These are phyloP conservation scores for Mentha longifolia DNA, from an alignment of 257 asterid species.

Conservation along the genomic window DNA sequence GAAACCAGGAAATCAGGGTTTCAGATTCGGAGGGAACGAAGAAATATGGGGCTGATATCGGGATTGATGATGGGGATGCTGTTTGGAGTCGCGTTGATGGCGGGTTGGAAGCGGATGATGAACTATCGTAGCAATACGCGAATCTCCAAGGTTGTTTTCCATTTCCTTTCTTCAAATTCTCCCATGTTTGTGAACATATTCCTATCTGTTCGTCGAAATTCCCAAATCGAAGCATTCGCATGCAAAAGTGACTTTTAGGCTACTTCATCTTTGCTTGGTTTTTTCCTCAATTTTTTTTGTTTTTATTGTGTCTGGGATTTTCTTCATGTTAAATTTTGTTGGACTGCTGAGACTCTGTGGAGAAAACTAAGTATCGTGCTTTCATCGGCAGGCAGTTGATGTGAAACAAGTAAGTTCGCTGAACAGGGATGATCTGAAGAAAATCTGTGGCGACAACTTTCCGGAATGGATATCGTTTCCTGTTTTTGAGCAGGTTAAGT, in stretches of 20 bases:
- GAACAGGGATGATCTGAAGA: constrained; percentile 82
- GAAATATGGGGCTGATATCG: constrained; percentile 78
- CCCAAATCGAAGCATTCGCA: constrained; percentile 10
- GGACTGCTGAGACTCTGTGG: neutral
- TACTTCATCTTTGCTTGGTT: constrained; percentile 2
- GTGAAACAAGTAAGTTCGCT: constrained; percentile 69
- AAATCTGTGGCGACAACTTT: constrained; percentile 84
- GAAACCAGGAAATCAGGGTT: constrained; percentile 23
- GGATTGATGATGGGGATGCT: constrained; percentile 82
- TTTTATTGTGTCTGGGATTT: neutral
- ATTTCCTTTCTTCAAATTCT: neutral
- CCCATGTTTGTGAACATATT: neutral
- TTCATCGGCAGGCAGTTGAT: constrained; percentile 72
- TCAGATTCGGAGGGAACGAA: constrained; percentile 4
- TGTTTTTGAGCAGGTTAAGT: constrained; percentile 78
- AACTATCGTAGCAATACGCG: constrained; percentile 66
- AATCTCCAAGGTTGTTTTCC: constrained; percentile 64
- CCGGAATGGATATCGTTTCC: constrained; percentile 99
- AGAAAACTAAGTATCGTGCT: constrained; percentile 26
- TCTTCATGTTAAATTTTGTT: neutral
- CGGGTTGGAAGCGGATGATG: constrained; percentile 85
- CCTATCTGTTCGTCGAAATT: neutral
- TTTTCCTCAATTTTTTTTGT: neutral
- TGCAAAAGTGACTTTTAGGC: constrained; percentile 1
- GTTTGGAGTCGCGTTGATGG: constrained; percentile 84